Conservation (phyloP, 352 stramenopile genomes). For the Pseudoperonospora humuli region DNA sequence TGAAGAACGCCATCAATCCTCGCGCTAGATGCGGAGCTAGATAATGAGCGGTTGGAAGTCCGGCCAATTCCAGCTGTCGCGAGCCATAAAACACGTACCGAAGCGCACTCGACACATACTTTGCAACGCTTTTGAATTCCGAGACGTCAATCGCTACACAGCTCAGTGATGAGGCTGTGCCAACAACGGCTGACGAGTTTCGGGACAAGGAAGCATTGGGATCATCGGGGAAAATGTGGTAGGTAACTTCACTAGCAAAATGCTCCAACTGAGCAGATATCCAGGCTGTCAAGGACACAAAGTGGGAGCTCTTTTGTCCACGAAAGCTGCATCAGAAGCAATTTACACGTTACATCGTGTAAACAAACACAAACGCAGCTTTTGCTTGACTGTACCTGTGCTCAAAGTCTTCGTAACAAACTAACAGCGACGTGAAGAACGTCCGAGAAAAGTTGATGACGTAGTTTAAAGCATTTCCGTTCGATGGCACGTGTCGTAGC, state of each 20-base stretch:
- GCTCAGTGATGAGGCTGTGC: constrained; percentile 6
- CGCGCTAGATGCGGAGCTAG: constrained; percentile 56
- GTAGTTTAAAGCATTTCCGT: constrained; percentile 69
- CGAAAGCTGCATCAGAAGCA: constrained; percentile 38
- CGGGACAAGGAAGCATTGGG: constrained; percentile 20
- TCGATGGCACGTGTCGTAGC: constrained; percentile 62
- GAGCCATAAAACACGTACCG: constrained; percentile 79
- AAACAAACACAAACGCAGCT: neutral
- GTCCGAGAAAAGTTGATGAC: constrained; percentile 77
- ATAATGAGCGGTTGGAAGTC: constrained; percentile 65
- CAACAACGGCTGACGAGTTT: constrained; percentile 10
- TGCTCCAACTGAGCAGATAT: constrained; percentile 71
- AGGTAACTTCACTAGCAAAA: constrained; percentile 65
- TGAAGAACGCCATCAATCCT: constrained; percentile 49
- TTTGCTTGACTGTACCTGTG: constrained; percentile 30
- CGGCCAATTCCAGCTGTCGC: constrained; percentile 66
- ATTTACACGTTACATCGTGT: constrained; percentile 1
- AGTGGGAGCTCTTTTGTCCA: constrained; percentile 63
- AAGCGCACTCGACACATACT: constrained; percentile 65
- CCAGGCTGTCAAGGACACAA: constrained; percentile 74
- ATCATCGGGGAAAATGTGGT: constrained; percentile 67
- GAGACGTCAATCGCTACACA: constrained; percentile 55
- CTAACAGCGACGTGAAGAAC: constrained; percentile 79
- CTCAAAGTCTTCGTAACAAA: constrained; percentile 78
- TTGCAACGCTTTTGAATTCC: constrained; percentile 72